phyloP scores from a whole-genome alignment of 805 yeast genomes.

The Blastobotrys mokoenaii region DNA sequence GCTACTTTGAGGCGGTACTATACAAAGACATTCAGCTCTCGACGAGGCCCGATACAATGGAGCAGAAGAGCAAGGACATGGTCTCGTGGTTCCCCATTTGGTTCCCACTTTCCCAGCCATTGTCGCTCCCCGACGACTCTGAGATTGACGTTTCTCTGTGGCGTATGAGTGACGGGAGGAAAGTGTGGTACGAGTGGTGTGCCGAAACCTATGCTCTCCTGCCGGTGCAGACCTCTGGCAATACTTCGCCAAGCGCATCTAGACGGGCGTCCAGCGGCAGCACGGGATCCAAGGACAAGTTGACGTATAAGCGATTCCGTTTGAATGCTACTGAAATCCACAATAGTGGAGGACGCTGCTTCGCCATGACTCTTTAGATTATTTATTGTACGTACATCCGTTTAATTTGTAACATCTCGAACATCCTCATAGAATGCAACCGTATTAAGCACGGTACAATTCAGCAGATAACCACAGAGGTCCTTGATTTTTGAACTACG shows the following conservation, averaged over 20 bases:
- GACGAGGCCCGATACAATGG: slow-evolving; percentile 36
- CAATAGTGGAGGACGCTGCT: slow-evolving; percentile 23
- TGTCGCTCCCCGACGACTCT: slow-evolving; percentile 44
- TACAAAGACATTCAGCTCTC: slow-evolving; percentile 51
- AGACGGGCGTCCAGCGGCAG: too few species aligned
- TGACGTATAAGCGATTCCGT: too few species aligned
- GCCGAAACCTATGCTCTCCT: slow-evolving; percentile 39
- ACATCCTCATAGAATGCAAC: too few species aligned
- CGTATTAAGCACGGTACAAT: too few species aligned
- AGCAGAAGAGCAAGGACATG: slow-evolving; percentile 34
- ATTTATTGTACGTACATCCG: neutral
- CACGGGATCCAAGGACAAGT: too few species aligned
- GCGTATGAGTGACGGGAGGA: slow-evolving; percentile 34
- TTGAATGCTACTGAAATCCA: slow-evolving; percentile 19
- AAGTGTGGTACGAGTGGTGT: slow-evolving; percentile 66
- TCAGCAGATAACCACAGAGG: too few species aligned
- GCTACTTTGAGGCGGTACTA: slow-evolving; percentile 65
- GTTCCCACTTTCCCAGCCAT: slow-evolving; percentile 51
- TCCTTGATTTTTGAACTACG: too few species aligned
- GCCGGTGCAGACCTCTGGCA: neutral
- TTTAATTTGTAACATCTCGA: neutral
- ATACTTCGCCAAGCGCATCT: too few species aligned
- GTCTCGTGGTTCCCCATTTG: slow-evolving; percentile 63
- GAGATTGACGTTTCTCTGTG: slow-evolving; percentile 46
- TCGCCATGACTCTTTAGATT: slow-evolving; percentile 18